These are phyloP conservation scores for Cytospora mali DNA, from an alignment of 2,329 filamentous ascomycete genomes.

Conservation along the genomic window DNA sequence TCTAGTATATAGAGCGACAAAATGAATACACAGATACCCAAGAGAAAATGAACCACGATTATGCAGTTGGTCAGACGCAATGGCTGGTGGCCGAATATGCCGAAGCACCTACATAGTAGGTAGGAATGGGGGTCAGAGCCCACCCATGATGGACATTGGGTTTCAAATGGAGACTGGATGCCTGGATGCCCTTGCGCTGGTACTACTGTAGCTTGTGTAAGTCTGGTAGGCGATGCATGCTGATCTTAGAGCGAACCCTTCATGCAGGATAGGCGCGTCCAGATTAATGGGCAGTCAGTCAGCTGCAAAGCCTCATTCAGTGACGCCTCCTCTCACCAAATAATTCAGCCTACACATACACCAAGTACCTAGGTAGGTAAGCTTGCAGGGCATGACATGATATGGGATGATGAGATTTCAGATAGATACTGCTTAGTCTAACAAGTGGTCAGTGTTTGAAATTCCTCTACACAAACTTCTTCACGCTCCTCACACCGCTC, in stretches of 20 bases:
- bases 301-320: conserved; percentile 8
- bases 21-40: neutral
- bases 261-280: conserved; percentile 3
- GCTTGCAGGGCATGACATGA: neutral
- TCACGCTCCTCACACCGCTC: neutral
- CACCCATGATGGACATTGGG: neutral
- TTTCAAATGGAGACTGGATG: neutral
- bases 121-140: no score
- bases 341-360: no score
- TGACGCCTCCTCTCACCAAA: conserved; percentile 1
- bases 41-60: neutral
- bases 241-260: neutral
- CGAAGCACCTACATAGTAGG: no score
- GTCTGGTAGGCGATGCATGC: neutral
- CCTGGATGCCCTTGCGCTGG: no score
- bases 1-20: neutral
- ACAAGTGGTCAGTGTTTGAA: neutral
- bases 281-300: no score
- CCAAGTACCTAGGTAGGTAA: no score
- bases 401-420: neutral
- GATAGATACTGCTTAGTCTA: neutral
- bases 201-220: no score
- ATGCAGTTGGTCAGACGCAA: neutral
- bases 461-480: neutral
- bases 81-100: neutral